Evolutionary conservation across 2,329 filamentous ascomycete species (phyloP).

Genomic region (Nigrospora osmanthi): DNA sequence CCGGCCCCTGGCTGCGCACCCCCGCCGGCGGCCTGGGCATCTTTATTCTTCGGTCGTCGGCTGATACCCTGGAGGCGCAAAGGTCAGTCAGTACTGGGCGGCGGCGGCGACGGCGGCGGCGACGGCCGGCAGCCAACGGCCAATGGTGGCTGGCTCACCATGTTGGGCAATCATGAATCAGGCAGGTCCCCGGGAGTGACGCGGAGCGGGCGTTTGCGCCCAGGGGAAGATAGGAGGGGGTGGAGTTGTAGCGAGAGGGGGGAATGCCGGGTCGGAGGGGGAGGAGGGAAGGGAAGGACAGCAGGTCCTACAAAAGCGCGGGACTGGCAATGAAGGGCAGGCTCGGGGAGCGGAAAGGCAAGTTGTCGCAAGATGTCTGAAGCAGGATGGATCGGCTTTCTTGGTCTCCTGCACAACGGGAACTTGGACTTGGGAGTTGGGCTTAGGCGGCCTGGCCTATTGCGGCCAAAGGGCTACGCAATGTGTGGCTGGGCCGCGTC

Average conservation of each 20-base stretch:
- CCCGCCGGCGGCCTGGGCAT: conserved; percentile 31
- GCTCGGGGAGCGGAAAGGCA: too few species aligned
- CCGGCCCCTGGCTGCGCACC: conserved; percentile 26
- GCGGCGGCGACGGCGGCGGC: too few species aligned
- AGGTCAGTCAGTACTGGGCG: background rate
- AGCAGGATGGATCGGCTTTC: too few species aligned
- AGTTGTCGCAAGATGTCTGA: too few species aligned
- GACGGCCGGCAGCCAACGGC: background rate
- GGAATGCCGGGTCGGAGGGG: background rate
- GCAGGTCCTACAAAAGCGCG: background rate
- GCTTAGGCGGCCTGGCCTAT: too few species aligned
- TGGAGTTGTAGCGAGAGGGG: background rate
- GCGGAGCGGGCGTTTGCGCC: conserved; percentile 2
- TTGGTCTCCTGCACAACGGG: too few species aligned
- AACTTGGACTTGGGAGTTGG: too few species aligned
- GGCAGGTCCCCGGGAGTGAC: conserved; percentile 5
- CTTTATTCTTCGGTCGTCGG: conserved; percentile 39
- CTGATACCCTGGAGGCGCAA: conserved; percentile 34
- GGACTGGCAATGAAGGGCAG: too few species aligned
- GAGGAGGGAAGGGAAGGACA: background rate
- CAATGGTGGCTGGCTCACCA: conserved; percentile 1
- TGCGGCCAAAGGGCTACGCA: too few species aligned
- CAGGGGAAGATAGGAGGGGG: background rate
- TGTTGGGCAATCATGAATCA: conserved; percentile 21
- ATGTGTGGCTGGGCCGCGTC: too few species aligned